Conservation (phyloP, 177 flowering plant genomes). For the Telopea speciosissima region DNA sequence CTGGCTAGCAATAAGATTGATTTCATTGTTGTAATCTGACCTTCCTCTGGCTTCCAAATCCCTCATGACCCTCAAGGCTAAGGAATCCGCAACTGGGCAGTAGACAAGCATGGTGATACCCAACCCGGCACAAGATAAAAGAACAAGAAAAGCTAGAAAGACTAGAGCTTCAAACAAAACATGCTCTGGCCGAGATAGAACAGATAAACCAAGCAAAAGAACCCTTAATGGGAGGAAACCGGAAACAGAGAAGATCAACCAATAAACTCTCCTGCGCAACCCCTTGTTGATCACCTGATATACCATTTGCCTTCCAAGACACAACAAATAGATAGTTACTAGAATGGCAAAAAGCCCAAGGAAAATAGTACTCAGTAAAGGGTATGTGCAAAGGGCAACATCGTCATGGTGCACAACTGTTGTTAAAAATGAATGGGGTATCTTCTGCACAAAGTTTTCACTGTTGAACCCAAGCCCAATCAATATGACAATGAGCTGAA, state of each 20-base stretch:
- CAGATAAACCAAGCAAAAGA: conserved; percentile 71
- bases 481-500: conserved; percentile 56
- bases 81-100: conserved; percentile 72
- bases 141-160: conserved; percentile 63
- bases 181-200: conserved; percentile 49
- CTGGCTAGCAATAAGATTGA: conserved; percentile 53
- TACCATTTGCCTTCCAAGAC: conserved; percentile 66
- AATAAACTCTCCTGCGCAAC: conserved; percentile 67
- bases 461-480: conserved; percentile 45
- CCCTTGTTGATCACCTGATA: conserved; percentile 70
- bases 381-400: conserved; percentile 68
- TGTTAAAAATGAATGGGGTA: conserved; percentile 56
- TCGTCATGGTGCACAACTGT: conserved; percentile 16
- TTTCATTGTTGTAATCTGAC: conserved; percentile 38
- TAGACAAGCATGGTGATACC: conserved; percentile 72
- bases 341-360: conserved; percentile 58
- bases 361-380: conserved; percentile 63
- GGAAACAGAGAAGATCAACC: conserved; percentile 54
- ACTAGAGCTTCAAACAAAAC: conserved; percentile 53
- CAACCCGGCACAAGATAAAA: conserved; percentile 52
- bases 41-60: conserved; percentile 38
- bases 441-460: conserved; percentile 12
- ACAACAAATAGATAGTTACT: conserved; percentile 52
- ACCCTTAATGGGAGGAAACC: conserved; percentile 65
- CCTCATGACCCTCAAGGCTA: conserved; percentile 44